Evolutionary conservation across 2,329 filamentous ascomycete genomes (phyloP).

Genomic region (Pestalotiopsis sp.): DNA sequence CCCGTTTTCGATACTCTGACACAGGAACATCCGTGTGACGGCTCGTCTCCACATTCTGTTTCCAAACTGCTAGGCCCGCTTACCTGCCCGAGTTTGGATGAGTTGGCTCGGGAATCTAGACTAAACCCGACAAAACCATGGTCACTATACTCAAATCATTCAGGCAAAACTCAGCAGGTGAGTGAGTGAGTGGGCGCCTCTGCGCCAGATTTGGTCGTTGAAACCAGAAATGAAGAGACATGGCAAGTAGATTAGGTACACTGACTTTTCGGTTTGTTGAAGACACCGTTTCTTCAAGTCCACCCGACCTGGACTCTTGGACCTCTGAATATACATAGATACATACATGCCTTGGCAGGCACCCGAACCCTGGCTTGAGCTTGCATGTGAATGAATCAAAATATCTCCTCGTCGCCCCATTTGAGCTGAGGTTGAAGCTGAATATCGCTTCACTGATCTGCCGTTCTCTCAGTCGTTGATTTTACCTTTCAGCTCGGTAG

Average conservation of each 20-base stretch:
- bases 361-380: not conserved
- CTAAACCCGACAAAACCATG: not conserved
- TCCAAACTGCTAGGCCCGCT: not conserved
- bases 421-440: conserved; percentile 3
- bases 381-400: conserved; percentile 10
- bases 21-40: not conserved
- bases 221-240: not conserved
- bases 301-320: too few species aligned
- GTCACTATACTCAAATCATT: not conserved
- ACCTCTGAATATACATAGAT: not conserved
- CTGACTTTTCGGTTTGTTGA: not conserved
- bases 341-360: not conserved
- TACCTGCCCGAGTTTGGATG: not conserved
- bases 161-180: not conserved
- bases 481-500: conserved; percentile 11
- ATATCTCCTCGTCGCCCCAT: not conserved
- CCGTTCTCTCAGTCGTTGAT: not conserved
- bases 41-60: conserved; percentile 3
- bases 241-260: not conserved
- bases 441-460: not conserved
- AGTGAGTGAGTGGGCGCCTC: not conserved
- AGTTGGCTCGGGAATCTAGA: not conserved
- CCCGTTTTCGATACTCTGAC: conserved; percentile 3
- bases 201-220: not conserved
- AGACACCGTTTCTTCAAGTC: conserved; percentile 4